Conservation (phyloP, 768 basidiomycete species). For the Asterophora lycoperdoides region DNA sequence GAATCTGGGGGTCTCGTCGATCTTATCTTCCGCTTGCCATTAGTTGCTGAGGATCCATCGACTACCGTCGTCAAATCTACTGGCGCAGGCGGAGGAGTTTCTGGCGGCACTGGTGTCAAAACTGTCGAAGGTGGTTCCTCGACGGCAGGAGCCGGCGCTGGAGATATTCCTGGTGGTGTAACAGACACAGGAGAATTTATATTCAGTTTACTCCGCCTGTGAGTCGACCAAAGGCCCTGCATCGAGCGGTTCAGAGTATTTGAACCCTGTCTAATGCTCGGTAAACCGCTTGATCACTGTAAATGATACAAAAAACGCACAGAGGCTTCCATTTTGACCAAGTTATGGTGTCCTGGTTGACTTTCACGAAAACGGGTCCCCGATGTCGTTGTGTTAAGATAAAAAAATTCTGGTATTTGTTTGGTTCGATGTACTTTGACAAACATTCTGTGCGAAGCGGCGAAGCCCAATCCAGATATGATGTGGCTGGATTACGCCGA, state of each 20-base stretch:
- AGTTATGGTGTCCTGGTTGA: background rate
- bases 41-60: slow-evolving; percentile 16
- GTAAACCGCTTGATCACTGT: slow-evolving; percentile 23
- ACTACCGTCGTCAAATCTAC: slow-evolving; percentile 13
- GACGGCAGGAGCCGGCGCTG: slow-evolving; percentile 19
- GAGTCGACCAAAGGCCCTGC: slow-evolving; percentile 74
- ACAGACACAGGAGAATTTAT: slow-evolving; percentile 44
- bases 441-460: background rate
- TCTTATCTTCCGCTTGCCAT: slow-evolving; percentile 62
- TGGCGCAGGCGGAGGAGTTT: slow-evolving; percentile 8
- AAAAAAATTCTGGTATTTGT: background rate
- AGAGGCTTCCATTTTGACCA: slow-evolving; percentile 21
- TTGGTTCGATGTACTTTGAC: background rate
- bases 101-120: slow-evolving; percentile 17
- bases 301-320: slow-evolving; percentile 19
- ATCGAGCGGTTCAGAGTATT: slow-evolving; percentile 76
- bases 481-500: no score
- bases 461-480: no score
- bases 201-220: slow-evolving; percentile 63
- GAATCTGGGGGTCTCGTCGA: slow-evolving; percentile 48
- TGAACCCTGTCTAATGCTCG: slow-evolving; percentile 57
- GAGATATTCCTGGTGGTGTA: slow-evolving; percentile 21
- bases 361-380: no score
- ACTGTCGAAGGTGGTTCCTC: slow-evolving; percentile 18
- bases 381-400: background rate